Evolutionary conservation across 176 grass and related monocot species (phyloP), one percentile per base, ranked within the genome.

Genomic region (Otatea glauca): DNA sequence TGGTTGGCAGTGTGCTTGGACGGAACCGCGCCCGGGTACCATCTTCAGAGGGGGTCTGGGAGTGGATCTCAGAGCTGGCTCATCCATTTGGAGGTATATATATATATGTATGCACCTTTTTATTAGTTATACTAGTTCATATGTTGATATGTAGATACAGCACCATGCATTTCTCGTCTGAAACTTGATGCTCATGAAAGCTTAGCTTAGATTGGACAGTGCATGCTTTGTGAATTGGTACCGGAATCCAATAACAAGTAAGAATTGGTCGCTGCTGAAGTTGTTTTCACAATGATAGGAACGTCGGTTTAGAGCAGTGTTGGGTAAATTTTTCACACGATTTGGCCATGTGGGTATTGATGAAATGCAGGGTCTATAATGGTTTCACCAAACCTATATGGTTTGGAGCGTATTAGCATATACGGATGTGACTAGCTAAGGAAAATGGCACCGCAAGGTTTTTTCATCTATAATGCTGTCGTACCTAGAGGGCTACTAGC

Each of bases 1-100:
- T 73, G 4, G 25, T 86, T 79, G 75, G 27, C 85, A 94, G 90
- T 94, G 66, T 94, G 93, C 73, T 94, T 94, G 82, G 93, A 94
- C 27, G 90, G 90, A 44, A 92, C 88, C 59, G 69, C 83, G 1
- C 87, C 92, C 0, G 92, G 90, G 64, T 94, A 94, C 79, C 93
- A 94, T 88, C 78, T 94, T 21, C 88, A 88, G 85, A 81, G 79
- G 29, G 93, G 93, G 7, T 92, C 76, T 0, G 93, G 88, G 8
- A 38, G 50, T 68, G 93, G 90, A 18, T 88, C 79, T 4, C 55
- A 58, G 12, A 92, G 48, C 65, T 94, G 90, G 90, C 85, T 92
- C 37, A 80, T 94, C 82, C 90, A 94, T 63, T 74, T 92, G 83
- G 93, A 94, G 88, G 93, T 94, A 77, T 51, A 51, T 51, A n/a